phyloP scores from a whole-genome alignment of 1,284 basidiomycete species.

The Sporisorium sorghi region DNA sequence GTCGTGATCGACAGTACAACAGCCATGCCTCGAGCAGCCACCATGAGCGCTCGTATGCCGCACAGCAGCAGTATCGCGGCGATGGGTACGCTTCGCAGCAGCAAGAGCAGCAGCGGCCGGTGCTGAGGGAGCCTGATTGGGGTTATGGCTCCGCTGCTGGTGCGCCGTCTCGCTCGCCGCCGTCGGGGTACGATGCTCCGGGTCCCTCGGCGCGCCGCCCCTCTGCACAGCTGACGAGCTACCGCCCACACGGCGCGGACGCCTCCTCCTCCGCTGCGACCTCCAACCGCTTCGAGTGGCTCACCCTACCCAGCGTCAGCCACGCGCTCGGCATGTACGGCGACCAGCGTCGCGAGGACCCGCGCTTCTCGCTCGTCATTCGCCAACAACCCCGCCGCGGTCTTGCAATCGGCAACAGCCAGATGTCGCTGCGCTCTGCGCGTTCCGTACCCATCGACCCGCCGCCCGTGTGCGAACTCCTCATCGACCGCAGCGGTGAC shows the following conservation, averaged over 20 bases:
- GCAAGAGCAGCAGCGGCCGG: neutral
- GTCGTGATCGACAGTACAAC: neutral
- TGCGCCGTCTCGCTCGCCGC: constrained; percentile 26
- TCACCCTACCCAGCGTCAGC: constrained; percentile 38
- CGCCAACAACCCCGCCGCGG: constrained; percentile 52
- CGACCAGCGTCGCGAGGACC: constrained; percentile 20
- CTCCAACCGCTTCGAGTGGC: constrained; percentile 37
- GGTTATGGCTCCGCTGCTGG: constrained; percentile 11
- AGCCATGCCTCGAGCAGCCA: neutral
- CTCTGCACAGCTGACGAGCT: constrained; percentile 18
- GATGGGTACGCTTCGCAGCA: constrained; percentile 10
- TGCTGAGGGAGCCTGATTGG: constrained; percentile 13
- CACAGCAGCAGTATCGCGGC: constrained; percentile 6
- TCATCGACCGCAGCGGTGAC: constrained; percentile 43
- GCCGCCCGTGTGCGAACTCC: constrained; percentile 51
- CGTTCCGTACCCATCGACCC: constrained; percentile 49
- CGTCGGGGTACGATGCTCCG: constrained; percentile 4
- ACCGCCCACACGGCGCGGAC: constrained; percentile 4
- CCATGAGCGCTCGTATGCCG: neutral
- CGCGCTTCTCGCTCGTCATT: constrained; percentile 48
- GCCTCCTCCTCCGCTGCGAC: neutral
- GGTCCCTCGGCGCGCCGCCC: neutral
- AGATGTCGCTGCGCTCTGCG: constrained; percentile 48
- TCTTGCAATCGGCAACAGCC: constrained; percentile 48
- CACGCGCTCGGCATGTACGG: constrained; percentile 33